Base-by-base conservation (phyloP, 169 alveolate species). In the Besnoitia besnoiti region DNA sequence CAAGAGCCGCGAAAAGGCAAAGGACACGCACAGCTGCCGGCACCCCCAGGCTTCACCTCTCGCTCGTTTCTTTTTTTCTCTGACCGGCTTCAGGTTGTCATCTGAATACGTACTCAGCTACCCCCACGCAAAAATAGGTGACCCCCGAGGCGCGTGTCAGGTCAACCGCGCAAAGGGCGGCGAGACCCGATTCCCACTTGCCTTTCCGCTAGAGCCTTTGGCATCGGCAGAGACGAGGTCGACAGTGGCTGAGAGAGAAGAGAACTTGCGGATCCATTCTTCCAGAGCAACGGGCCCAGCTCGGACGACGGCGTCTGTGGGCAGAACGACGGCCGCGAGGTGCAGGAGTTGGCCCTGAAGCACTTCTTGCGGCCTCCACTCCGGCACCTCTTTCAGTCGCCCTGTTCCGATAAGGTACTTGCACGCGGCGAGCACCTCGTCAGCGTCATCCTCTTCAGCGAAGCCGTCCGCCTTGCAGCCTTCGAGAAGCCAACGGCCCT, bases 341-440 rank as follows among this genome's bases (percentile, higher is more conserved):
- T 85, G 91, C 47, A 85, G 91, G 40, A 50, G 80, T 33, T 85
- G 76, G 19, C 91, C 91, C 55, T 85, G 91, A 40, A 85, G 80
- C 79, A 85, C 91, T 24, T n/a, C 61, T 49, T 2, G 80, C 37
- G 33, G 33, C 16, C 51, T 49, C 91, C 91, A 50, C 80, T 59
- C 39, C 4, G 39, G 51, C 21, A 40, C 80, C 24, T 35, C 67
- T 33, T 37, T 35, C 37, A 85, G 42, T 37, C 39, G 50, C 16
- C 80, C 51, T 0, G 91, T 0, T 59, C 19, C 46, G 19, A 85
- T 27, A 8, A 85, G 39, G 16, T 35, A 50, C 55, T 85, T 46
- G 55, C 91, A 85, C 37, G 24, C 50, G 5, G 44, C 46, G 42
- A 85, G 59, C 24, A 51, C 19, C 59, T 77, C 87, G 35, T 42